These are phyloP conservation scores for Pueraria montana DNA, from an alignment of 306 rosid species.

Conservation along the genomic window DNA sequence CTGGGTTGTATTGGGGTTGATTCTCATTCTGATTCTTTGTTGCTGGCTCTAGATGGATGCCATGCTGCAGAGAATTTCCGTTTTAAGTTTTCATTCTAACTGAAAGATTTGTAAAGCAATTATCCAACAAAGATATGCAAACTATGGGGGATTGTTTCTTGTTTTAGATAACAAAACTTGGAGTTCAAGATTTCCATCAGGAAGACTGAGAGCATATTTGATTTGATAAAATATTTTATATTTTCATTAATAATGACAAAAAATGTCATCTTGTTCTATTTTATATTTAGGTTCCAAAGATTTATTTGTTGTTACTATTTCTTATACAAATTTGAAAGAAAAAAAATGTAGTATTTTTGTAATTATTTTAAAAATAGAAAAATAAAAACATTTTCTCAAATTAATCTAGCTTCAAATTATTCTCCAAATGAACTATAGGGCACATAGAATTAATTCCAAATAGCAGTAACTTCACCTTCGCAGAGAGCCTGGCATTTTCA, in stretches of 20 bases:
- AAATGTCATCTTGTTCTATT: background rate
- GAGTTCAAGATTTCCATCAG: background rate
- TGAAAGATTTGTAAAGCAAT: background rate
- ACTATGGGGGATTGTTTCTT: background rate
- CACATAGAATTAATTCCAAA: background rate
- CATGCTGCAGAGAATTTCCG: conserved; percentile 53
- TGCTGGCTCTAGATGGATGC: conserved; percentile 18
- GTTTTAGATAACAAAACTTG: background rate
- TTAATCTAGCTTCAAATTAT: background rate
- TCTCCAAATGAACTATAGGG: background rate
- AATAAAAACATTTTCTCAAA: background rate
- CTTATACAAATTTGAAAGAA: background rate
- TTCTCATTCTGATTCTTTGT: conserved; percentile 40
- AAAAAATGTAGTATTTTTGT: background rate
- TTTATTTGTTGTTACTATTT: background rate
- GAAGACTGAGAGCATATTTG: background rate
- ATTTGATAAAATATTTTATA: background rate
- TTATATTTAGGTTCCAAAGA: background rate
- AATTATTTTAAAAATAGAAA: background rate
- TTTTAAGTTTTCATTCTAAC: conserved; percentile 29
- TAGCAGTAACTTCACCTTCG: conserved; percentile 61
- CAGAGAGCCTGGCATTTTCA: conserved; percentile 50
- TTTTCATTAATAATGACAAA: background rate
- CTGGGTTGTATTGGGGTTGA: conserved; percentile 34
- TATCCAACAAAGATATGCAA: background rate